phyloP scores from a whole-genome alignment of 129 eudicot genomes.

The Tanacetum coccineum region DNA sequence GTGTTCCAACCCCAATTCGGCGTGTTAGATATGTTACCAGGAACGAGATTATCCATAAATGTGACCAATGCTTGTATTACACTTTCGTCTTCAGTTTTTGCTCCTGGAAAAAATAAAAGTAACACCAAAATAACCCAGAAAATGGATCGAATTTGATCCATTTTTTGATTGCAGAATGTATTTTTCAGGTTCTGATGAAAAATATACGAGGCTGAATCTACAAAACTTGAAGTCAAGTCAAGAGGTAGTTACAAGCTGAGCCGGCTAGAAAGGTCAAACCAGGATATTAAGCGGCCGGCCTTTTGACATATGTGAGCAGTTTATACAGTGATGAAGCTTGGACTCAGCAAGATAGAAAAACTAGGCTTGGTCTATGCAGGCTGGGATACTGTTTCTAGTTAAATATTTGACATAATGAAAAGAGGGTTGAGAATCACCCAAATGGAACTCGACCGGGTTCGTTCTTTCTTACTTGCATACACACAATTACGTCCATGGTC shows the following conservation, averaged over 20 bases:
- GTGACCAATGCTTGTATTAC: constrained; percentile 40
- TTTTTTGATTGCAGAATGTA: constrained; percentile 6
- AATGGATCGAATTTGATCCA: constrained; percentile 28
- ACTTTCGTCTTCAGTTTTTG: constrained; percentile 38
- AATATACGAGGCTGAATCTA: constrained; percentile 15
- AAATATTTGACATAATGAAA: background rate
- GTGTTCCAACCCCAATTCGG: constrained; percentile 61
- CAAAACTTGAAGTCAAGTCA: constrained; percentile 9
- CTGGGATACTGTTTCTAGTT: constrained; percentile 18
- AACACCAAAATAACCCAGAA: constrained; percentile 10
- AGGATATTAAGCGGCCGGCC: constrained; percentile 18
- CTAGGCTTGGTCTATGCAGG: constrained; percentile 28
- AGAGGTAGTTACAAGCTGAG: constrained; percentile 8
- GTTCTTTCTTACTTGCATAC: constrained; percentile 1
- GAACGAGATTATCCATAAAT: constrained; percentile 56
- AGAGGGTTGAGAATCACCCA: background rate
- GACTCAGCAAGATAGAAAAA: background rate
- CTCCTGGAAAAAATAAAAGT: constrained; percentile 25
- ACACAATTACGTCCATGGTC: background rate
- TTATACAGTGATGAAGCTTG: constrained; percentile 3
- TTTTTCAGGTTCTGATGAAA: constrained; percentile 9
- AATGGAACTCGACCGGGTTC: background rate
- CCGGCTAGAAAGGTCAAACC: constrained; percentile 11
- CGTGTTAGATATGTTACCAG: constrained; percentile 25
- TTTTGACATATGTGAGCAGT: constrained; percentile 12